Base-by-base conservation (phyloP, 1,139 yeast genomes). In the Zygosaccharomyces pseudobailii region DNA sequence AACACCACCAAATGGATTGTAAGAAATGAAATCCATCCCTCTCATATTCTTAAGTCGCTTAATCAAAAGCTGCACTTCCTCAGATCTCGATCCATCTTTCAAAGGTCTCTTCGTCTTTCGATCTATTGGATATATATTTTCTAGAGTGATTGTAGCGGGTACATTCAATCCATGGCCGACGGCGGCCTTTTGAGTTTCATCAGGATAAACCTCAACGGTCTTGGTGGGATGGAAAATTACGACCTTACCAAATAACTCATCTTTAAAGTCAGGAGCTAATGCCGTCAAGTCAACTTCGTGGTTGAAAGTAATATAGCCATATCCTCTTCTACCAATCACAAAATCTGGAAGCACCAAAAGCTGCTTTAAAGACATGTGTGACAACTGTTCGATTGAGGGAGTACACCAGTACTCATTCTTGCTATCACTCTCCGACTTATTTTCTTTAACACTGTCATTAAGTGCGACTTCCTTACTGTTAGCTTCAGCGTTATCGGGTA, bases 131-230 rank as follows among this genome's bases (percentile, higher is more conserved):
- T 73, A 78, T 20, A 81, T 75, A 36, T 79, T 77, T 59, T 87
- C 95, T 36, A 89, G 63, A 0, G 94, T 82, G 4, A 89, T 80
- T 0, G 86, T 83, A 0, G 96, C 94, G 2, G 96, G 96, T 13
- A 84, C 84, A 63, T 89, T 89, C 43, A 89, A 66, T 0, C 90
- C 96, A 46, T 71, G 68, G 0, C 97, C 96, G 37, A 78, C 67
- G 0, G 82, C 72, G 1, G 90, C 89, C 52, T 82, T 84, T 4
- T 58, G 59, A 17, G 49, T 41, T 19, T 70, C 76, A 40, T 80
- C 79, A 3, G 85, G 81, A 61, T 87, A 87, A 0, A 86, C 94
- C 49, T 80, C 78, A 1, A 87, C 80, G 1, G 78, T 72, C 45
- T 76, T 74, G 9, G 71, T 72, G n/a, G 75, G 73, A 36, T 71